phyloP scores from a whole-genome alignment of 176 grass and related monocot species.

The Carex kokanica region DNA sequence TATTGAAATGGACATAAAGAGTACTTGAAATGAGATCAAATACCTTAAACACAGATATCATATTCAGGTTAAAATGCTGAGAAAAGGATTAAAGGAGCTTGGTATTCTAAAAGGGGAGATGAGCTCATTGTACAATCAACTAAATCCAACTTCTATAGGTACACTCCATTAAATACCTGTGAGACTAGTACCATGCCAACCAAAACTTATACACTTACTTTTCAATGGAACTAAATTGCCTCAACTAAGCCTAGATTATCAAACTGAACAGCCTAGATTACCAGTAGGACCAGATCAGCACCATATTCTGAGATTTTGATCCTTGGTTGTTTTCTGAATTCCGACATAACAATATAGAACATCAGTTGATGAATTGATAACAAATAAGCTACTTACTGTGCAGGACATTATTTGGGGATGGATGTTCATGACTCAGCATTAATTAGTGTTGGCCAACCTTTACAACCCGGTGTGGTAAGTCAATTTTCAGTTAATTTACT shows the following conservation, averaged over 20 bases:
- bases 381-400: conserved; percentile 7
- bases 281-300: not conserved
- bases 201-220: not conserved
- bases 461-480: conserved; percentile 88
- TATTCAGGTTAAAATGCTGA: conserved; percentile 64
- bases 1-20: not conserved
- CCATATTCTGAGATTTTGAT: not conserved
- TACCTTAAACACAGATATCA: not conserved
- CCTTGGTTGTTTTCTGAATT: not conserved
- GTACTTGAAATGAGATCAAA: not conserved
- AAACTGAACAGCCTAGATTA: not conserved
- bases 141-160: conserved; percentile 98
- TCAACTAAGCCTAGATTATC: not conserved
- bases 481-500: not conserved
- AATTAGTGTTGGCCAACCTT: conserved; percentile 42
- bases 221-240: not conserved
- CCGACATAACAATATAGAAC: not conserved
- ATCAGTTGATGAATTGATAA: not conserved
- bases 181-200: not conserved
- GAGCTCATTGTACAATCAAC: conserved; percentile 57
- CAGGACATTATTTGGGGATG: conserved; percentile 95
- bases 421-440: conserved; percentile 74
- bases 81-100: conserved; percentile 77
- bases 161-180: not conserved
- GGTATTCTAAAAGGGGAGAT: conserved; percentile 63